A percentile compares a stretch with the other conserved stretches of the same genome.
These are phyloP conservation scores for Suillus luteus DNA, from an alignment of 768 basidiomycete species.

Conservation along the genomic window DNA sequence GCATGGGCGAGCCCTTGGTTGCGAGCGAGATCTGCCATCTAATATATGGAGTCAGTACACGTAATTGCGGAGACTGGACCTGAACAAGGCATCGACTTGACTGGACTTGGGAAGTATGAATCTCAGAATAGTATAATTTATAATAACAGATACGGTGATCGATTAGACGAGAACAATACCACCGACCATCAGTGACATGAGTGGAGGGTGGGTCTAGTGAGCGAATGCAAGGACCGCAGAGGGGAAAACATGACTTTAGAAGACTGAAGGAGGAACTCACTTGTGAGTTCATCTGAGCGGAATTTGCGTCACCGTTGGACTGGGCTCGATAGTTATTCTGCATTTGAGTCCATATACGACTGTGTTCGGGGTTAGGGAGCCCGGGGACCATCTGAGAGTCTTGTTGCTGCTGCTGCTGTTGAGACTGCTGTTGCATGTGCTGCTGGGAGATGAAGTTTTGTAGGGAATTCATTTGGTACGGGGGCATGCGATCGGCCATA, in stretches of 20 bases:
- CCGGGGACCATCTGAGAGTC: conserved; percentile 41
- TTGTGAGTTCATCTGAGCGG: conserved; percentile 46
- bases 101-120: conserved; percentile 11
- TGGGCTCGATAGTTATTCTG: conserved; percentile 46
- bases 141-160: conserved; percentile 16
- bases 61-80: conserved; percentile 18
- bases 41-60: conserved; percentile 29
- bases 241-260: conserved; percentile 8
- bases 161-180: conserved; percentile 7
- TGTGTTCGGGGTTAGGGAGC: conserved; percentile 52
- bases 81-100: conserved; percentile 13
- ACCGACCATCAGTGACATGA: conserved; percentile 11
- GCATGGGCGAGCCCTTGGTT: conserved; percentile 42
- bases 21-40: conserved; percentile 50
- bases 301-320: conserved; percentile 42
- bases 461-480: conserved; percentile 55
- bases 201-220: conserved; percentile 22
- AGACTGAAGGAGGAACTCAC: conserved; percentile 36
- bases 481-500: conserved; percentile 65
- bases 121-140: conserved; percentile 15
- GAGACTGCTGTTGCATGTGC: conserved; percentile 41
- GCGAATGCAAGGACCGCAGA: conserved; percentile 18
- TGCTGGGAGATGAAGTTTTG: conserved; percentile 46
- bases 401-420: conserved; percentile 40
- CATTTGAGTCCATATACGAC: conserved; percentile 55